Base-by-base conservation (phyloP, 352 stramenopile genomes). In the Phytophthora pseudosyringae region DNA sequence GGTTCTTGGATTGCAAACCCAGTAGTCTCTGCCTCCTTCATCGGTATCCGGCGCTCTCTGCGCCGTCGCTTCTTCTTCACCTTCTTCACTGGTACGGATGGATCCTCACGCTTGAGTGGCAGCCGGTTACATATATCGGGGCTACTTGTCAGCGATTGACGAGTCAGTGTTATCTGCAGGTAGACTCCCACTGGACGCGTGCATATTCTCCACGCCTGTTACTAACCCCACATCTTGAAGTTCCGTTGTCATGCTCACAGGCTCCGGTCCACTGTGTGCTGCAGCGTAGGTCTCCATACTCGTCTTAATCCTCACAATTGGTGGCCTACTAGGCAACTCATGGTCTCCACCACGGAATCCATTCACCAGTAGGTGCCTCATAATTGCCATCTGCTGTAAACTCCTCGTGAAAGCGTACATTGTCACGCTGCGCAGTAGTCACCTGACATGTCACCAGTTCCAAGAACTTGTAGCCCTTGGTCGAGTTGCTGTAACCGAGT, bases 401-500 rank as follows among this genome's bases (percentile, higher is more conserved):
- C 3, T 32, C 12, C 4, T 63, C 44, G n/a, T 63, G 32, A 39
- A 63, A 55, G 4, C n/a, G 32, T 6, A 3, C 33, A 18, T 55
- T 64, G 3, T 26, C 35, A 9, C 7, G 15, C 52, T 49, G 45
- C 4, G 26, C 36, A 50, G 46, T 58, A 15, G 40, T 38, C 3
- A 64, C 29, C 26, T 56, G 35, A 9, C 10, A 47, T 1, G 56
- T 51, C 0, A 25, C 6, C 1, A 56, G 36, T 7, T 56, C 45
- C 4, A 56, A 5, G 15, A 44, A 49, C 55, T 56, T 64, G 45
- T 56, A 56, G 32, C 45, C 45, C 7, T 55, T 48, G 2, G 45
- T 56, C 13, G 25, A 32, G n/a, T 18, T 1, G 10, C 55, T 64
- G 55, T 64, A 64, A 2, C 44, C 36, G 21, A 57, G 26, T 7